A percentile compares a stretch with the other conserved stretches of the same genome.
Conservation (phyloP, 495 filamentous ascomycete genomes). For the Tuber magnatum region DNA sequence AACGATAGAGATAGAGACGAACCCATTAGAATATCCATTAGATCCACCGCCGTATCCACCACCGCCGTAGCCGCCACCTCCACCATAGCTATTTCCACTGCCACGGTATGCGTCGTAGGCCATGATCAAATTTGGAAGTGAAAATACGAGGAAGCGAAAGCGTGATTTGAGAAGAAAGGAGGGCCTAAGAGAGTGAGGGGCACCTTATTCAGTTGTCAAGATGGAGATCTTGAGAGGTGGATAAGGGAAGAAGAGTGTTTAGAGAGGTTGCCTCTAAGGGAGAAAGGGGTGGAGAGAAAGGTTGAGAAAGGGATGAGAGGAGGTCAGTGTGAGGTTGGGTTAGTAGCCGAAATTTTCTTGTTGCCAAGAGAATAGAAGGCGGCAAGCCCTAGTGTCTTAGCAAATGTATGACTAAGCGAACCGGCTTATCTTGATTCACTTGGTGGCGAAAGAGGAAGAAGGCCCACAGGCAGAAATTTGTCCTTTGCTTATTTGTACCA, state of each 20-base stretch:
- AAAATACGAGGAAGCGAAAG: constrained; percentile 7
- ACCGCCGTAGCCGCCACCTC: constrained; percentile 40
- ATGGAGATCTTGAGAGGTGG: constrained; percentile 19
- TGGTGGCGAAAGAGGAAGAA: neutral
- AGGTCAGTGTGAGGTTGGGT: constrained; percentile 34
- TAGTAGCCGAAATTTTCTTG: constrained; percentile 4
- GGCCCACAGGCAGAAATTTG: neutral
- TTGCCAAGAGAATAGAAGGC: neutral
- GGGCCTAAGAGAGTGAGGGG: constrained; percentile 18
- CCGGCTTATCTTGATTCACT: neutral
- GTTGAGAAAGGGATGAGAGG: constrained; percentile 34
- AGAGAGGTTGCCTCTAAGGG: constrained; percentile 36
- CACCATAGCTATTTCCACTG: constrained; percentile 20
- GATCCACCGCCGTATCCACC: constrained; percentile 38
- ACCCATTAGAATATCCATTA: constrained; percentile 44
- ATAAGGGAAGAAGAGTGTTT: constrained; percentile 29
- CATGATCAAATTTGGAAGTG: constrained; percentile 22
- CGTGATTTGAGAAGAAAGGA: constrained; percentile 13
- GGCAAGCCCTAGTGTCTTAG: neutral
- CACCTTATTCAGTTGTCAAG: constrained; percentile 10
- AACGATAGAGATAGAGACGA: constrained; percentile 21
- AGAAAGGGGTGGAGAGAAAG: constrained; percentile 32
- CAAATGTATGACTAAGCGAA: neutral
- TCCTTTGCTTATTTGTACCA: neutral
- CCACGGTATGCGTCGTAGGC: constrained; percentile 40